Evolutionary conservation across 176 grass and related monocot species (phyloP), one percentile per base, ranked within the genome.

Genomic region (Bonia amplexicaulis): DNA sequence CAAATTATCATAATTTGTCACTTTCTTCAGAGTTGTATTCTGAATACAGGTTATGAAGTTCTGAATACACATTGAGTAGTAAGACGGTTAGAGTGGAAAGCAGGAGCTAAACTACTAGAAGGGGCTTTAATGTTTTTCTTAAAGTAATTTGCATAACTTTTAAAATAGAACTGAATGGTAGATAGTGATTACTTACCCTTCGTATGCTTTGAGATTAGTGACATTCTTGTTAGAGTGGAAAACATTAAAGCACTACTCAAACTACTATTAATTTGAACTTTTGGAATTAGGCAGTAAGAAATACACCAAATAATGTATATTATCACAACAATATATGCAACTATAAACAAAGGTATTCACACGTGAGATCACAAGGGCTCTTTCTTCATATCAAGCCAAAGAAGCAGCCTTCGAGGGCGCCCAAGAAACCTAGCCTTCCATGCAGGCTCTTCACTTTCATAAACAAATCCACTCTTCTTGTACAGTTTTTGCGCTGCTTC

Each of bases 361-460:
- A 91, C 25, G 67, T 55, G 70, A 45, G 39, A 73, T 92, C 66
- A 87, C 60, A 81, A 81, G 7, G 76, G 8, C 19, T 65, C 68
- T 39, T 89, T 89, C 74, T 80, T 90, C 84, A 95, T 83, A 92
- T 95, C 90, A 27, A 90, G 79, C 93, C 96, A 94, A 80, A 98
- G 96, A 55, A 98, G 88, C 82, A 92, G 89, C 86, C 96, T 85
- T 66, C 91, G 84, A 35, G 93, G 88, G 40, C 96, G 90, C 27
- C 91, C 91, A 14, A 98, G 82, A 92, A 92, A 93, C 66, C 89
- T 95, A 79, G 90, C 96, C 73, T 80, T 90, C 96, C 92, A 93
- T 63, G 93, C 83, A 33, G 91, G 93, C 76, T 98, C 96, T 80
- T 98, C 91, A 13, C 87, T 92, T 90, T 98, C 96, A 40, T 94